Evolutionary conservation across 2,329 filamentous ascomycete genomes (phyloP).

Genomic region (Periconia sp.): DNA sequence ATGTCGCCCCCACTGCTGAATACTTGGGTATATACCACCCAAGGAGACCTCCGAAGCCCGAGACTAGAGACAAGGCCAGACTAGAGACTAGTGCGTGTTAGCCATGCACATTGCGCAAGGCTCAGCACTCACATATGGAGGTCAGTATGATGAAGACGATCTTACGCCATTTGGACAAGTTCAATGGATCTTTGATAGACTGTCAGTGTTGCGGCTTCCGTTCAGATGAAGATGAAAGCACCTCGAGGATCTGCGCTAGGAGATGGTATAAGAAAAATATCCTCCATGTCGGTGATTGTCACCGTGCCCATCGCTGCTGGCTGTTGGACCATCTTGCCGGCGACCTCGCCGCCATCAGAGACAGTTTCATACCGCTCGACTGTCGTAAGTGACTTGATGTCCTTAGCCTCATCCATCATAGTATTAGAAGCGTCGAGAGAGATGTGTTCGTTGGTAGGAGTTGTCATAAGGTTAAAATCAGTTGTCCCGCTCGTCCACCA

Average conservation of each 20-base stretch:
- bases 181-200: conserved; percentile 43
- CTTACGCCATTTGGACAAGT: conserved; percentile 35
- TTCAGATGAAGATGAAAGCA: too few relatives aligned
- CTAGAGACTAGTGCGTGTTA: conserved; percentile 43
- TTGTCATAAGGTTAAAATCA: too few relatives aligned
- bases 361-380: conserved; percentile 21
- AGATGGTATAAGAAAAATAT: conserved; percentile 31
- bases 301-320: conserved; percentile 35
- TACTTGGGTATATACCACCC: conserved; percentile 51
- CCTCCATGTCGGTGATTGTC: conserved; percentile 31
- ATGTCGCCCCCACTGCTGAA: conserved; percentile 41
- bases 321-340: conserved; percentile 9
- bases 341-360: conserved; percentile 9
- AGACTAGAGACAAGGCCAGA: conserved; percentile 47
- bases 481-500: too few relatives aligned
- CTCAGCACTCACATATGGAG: conserved; percentile 27
- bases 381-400: conserved; percentile 11
- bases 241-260: conserved; percentile 38
- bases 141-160: conserved; percentile 32
- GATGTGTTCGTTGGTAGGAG: too few relatives aligned
- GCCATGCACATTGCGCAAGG: background rate
- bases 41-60: conserved; percentile 51
- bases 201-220: too few relatives aligned
- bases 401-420: conserved; percentile 7
- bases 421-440: too few relatives aligned